Conservation (phyloP, 2,329 filamentous ascomycete species). For the Corynespora cassiicola region DNA sequence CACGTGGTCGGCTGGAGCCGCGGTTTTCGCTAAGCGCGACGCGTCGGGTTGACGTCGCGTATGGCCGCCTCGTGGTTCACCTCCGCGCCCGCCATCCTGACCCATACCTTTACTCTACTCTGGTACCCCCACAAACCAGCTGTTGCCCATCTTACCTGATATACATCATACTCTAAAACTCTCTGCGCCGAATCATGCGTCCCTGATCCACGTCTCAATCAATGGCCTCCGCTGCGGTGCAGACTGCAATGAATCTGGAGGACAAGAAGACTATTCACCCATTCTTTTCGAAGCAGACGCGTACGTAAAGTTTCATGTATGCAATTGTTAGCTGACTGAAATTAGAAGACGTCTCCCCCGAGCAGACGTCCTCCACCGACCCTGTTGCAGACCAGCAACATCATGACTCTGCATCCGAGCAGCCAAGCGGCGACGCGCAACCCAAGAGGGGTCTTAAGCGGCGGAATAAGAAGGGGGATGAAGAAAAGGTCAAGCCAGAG, state of each 20-base stretch:
- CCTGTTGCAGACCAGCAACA: constrained; percentile 16
- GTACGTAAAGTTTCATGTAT: constrained; percentile 14
- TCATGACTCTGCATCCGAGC: constrained; percentile 25
- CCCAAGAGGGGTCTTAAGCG: constrained; percentile 26
- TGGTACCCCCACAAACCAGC: too few species aligned
- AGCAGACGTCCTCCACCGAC: too few species aligned
- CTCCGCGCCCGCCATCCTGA: too few species aligned
- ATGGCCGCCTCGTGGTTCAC: too few species aligned
- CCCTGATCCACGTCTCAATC: too few species aligned
- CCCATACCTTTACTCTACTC: constrained; percentile 20
- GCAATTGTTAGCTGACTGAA: constrained; percentile 9
- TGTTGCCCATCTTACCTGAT: too few species aligned
- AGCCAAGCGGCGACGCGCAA: constrained; percentile 19
- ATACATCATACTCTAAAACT: too few species aligned
- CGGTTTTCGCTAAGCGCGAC: not conserved
- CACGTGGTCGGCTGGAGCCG: too few species aligned
- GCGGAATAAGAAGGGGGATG: constrained; percentile 27
- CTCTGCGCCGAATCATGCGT: too few species aligned
- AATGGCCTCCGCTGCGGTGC: constrained; percentile 47
- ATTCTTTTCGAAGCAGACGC: constrained; percentile 43
- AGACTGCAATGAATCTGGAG: constrained; percentile 46
- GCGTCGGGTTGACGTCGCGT: constrained; percentile 1
- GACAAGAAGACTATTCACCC: constrained; percentile 44
- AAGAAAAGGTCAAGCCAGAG: constrained; percentile 18
- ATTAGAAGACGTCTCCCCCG: too few species aligned